Evolutionary conservation across 1,139 yeast species (phyloP), one percentile per base, ranked within the genome.

Genomic region (Pichia sp.): DNA sequence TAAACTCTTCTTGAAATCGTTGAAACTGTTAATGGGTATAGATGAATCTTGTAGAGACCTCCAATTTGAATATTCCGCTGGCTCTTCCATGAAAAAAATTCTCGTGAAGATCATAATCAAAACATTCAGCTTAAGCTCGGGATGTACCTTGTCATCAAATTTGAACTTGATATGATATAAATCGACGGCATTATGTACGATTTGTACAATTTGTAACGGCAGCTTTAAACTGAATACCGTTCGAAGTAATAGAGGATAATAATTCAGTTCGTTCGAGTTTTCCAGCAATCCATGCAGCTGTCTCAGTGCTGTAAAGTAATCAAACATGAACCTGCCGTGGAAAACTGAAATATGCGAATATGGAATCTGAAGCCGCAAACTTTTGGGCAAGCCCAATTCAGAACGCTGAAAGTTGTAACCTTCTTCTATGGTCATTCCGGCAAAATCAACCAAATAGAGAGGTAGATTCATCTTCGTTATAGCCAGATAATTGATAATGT

Each of bases 1-100:
- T 45, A 49, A 54, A 49, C 49, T 55, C 47, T 48, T 56, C 10
- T 48, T 44, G 9, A 44, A 32, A 7, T 64, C 50, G 70, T 72
- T 64, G 27, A 42, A 39, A 5, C 28, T 35, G 9, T 10, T 27
- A 16, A 16, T 16, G 23, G 23, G 23, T 16, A 16, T 16, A 16
- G 23, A 16, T 26, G 5, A 3, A 32, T 16, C 5, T 35, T 8
- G 10, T 31, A 8, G 11, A 8, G 10, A 8, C 10, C 10, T 31
- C 11, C 33, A 31, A 31, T 31, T 31, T 10, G 11, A 6, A 10
- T 5, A 16, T 28, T 10, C 28, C 11, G n/a, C 29, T 4, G 27
- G 23, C 4, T n/a, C n/a, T 28, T 11, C 16, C 5, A 7, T 27
- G 9, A 29, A n/a, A 23, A 27, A 6, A 16, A 29, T 27, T 28